These are phyloP conservation scores for Solanum chmielewskii DNA, from an alignment of 257 asterid genomes.

Conservation along the genomic window DNA sequence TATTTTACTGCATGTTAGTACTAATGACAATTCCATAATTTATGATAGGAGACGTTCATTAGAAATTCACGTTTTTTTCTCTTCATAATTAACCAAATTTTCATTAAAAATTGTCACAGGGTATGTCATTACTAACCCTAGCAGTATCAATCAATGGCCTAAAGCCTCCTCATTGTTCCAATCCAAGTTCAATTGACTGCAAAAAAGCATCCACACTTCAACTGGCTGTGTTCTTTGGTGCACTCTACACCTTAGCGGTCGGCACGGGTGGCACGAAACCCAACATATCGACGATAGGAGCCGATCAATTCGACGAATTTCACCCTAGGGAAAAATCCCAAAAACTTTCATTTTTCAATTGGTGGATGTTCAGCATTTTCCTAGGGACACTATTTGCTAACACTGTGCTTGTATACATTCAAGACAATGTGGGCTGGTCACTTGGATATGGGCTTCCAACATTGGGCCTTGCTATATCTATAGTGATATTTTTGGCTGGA, in stretches of 20 bases:
- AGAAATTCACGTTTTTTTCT: background rate
- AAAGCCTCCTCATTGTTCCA: slow-evolving; percentile 51
- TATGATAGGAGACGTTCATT: background rate
- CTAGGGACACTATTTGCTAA: slow-evolving; percentile 78
- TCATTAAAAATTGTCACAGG: slow-evolving; percentile 24
- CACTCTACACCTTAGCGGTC: slow-evolving; percentile 61
- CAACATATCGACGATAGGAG: slow-evolving; percentile 82
- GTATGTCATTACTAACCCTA: slow-evolving; percentile 57
- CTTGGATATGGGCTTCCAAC: slow-evolving; percentile 87
- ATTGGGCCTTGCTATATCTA: slow-evolving; percentile 48
- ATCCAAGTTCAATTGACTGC: slow-evolving; percentile 36
- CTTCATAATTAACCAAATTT: background rate
- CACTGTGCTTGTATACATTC: slow-evolving; percentile 69
- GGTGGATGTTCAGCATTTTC: slow-evolving; percentile 94
- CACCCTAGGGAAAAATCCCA: slow-evolving; percentile 68
- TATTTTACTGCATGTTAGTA: background rate
- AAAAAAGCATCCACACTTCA: slow-evolving; percentile 48
- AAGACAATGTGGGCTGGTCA: slow-evolving; percentile 83
- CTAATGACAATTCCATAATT: background rate
- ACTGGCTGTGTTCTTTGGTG: slow-evolving; percentile 47
- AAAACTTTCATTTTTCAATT: slow-evolving; percentile 83
- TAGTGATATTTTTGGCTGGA: slow-evolving; percentile 51
- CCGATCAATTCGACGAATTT: slow-evolving; percentile 83
- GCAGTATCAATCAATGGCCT: slow-evolving; percentile 55
- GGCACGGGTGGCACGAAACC: slow-evolving; percentile 96